Evolutionary conservation across 164 flowering plant species (phyloP).

Genomic region (Taxillus chinensis): DNA sequence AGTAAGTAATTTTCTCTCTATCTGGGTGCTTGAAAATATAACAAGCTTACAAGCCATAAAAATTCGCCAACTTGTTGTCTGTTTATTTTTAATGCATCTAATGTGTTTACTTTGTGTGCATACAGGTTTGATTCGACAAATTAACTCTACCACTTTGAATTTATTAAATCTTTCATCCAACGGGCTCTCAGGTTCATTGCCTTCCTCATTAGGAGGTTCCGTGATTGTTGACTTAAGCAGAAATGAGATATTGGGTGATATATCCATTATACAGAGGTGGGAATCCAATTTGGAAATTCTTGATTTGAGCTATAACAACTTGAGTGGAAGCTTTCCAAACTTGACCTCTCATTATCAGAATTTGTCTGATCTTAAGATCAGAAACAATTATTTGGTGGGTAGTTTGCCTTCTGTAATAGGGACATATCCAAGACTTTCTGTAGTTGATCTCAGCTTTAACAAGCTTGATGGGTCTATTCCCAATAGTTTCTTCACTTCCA

Average conservation of each 20-base stretch:
- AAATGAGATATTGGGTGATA: conserved; percentile 55
- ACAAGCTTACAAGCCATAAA: too few relatives aligned
- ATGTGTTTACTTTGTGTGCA: not conserved
- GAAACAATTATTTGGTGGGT: conserved; percentile 65
- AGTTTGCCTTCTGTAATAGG: conserved; percentile 42
- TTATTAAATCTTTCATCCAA: conserved; percentile 77
- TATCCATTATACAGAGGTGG: conserved; percentile 59
- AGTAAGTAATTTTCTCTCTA: too few relatives aligned
- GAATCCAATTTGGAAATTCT: conserved; percentile 42
- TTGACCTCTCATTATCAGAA: conserved; percentile 34
- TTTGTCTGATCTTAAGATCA: conserved; percentile 39
- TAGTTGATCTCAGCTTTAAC: conserved; percentile 71
- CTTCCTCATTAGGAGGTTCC: conserved; percentile 42
- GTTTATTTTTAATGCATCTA: not conserved
- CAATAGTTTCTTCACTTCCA: conserved; percentile 45
- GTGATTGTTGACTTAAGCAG: conserved; percentile 56
- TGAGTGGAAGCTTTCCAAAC: conserved; percentile 72
- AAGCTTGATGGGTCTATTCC: conserved; percentile 61
- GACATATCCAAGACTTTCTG: conserved; percentile 28
- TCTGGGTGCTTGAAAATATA: too few relatives aligned
- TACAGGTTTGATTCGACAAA: conserved; percentile 53
- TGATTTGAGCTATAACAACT: conserved; percentile 71
- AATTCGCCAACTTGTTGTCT: not conserved
- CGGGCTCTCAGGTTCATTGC: conserved; percentile 54
- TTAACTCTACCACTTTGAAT: conserved; percentile 55